Base-by-base conservation (phyloP, 75 land plant genomes). In the Ceratopteris richardii region DNA sequence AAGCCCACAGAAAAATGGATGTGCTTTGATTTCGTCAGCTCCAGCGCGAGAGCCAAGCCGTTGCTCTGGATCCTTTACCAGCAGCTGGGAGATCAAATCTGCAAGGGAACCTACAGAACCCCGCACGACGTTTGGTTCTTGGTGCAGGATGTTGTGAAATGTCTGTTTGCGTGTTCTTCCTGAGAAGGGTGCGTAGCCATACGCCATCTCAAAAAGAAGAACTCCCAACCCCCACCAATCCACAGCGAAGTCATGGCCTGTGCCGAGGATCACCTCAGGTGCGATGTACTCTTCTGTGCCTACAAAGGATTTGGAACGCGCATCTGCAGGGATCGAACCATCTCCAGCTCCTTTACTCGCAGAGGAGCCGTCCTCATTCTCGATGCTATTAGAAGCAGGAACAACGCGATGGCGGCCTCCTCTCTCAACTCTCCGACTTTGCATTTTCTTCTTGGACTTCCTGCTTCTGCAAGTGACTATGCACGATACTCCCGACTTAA, bases 181-280 rank as follows among this genome's bases (percentile, higher is more conserved):
- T 39, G 64, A 60, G 65, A 80, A 80, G 25, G 83, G 83, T 16
- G 83, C 72, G 29, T 44, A 46, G 17, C 72, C 83, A 52, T 72
- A 72, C 18, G 65, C 51, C 69, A 80, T 63, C 66, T 80, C 83
- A 65, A 67, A 73, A 0, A 80, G 63, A 1, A 80, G 51, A 3
- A 80, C 48, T 5, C 83, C 83, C 5, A 77, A 57, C 13, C 73
- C 53, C 83, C 83, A 80, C 80, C 72, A 73, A 56, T 80, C 83
- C 19, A 73, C 83, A 1, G 69, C 64, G 55, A 61, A 56, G 19
- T 74, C 81, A 54, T 80, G 62, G 10, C 77, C 74, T 18, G 24
- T 36, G 25, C 81, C 83, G 18, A 1, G 28, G 6, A 80, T 41
- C 23, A 80, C 60, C 63, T 80, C 83, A 13, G 83, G 83, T n/a